These are phyloP conservation scores for Neopestalotiopsis clavispora DNA, from an alignment of 2,329 filamentous ascomycete genomes.

Conservation along the genomic window DNA sequence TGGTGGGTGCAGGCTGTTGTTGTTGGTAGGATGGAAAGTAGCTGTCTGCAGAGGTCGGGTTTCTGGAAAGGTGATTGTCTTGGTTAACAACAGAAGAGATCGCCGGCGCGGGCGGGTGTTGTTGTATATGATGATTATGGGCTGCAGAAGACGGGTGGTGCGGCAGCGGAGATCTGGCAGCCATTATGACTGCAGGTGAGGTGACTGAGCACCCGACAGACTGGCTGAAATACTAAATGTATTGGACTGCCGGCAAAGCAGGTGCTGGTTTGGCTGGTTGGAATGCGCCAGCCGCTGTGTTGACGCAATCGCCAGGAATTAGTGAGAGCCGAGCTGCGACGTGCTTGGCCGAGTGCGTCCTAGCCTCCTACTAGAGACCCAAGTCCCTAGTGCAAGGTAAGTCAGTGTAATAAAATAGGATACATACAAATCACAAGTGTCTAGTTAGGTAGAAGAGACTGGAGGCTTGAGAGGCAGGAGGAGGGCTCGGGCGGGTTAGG, in stretches of 20 bases:
- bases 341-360: slow-evolving; percentile 4
- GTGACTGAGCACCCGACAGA: neutral
- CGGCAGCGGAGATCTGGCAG: slow-evolving; percentile 16
- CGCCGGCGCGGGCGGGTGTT: neutral
- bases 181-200: slow-evolving; percentile 11
- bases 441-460: too few species aligned
- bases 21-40: slow-evolving; percentile 30
- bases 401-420: too few species aligned
- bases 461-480: too few species aligned
- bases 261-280: neutral
- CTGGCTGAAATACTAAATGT: neutral
- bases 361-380: neutral
- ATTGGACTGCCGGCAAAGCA: too few species aligned
- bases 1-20: slow-evolving; percentile 23
- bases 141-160: slow-evolving; percentile 3
- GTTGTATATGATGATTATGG: neutral
- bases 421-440: too few species aligned
- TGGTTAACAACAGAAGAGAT: neutral
- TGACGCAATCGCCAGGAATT: slow-evolving; percentile 18
- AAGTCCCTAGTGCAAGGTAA: neutral
- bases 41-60: slow-evolving; percentile 23
- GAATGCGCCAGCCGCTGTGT: slow-evolving; percentile 16
- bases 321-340: slow-evolving; percentile 1
- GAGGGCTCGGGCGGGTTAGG: neutral
- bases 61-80: neutral